Evolutionary conservation across 345 rosid species (phyloP).

Genomic region (Populus ilicifolia): DNA sequence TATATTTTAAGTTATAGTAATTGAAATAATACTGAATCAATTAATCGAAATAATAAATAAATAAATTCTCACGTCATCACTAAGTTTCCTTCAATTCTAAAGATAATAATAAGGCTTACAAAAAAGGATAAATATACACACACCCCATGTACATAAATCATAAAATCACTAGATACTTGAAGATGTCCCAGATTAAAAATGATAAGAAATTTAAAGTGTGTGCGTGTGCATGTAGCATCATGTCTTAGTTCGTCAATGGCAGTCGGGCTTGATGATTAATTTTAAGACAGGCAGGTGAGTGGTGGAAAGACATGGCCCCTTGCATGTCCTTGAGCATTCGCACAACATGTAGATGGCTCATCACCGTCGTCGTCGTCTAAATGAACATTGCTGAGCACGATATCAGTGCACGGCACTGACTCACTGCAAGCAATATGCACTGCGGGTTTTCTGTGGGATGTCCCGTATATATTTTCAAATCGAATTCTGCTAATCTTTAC

Average conservation of each 20-base stretch:
- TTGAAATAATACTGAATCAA: too few species aligned
- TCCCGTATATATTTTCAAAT: conserved; percentile 30
- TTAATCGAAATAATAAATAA: too few species aligned
- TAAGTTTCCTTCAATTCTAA: too few species aligned
- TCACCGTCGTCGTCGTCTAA: neutral
- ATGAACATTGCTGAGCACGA: conserved; percentile 31
- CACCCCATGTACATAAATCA: too few species aligned
- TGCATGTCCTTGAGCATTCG: conserved; percentile 35
- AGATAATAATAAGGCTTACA: too few species aligned
- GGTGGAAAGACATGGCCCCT: conserved; percentile 27
- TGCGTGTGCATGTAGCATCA: too few species aligned
- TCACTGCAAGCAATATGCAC: conserved; percentile 37
- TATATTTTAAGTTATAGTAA: too few species aligned
- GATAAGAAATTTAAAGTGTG: too few species aligned
- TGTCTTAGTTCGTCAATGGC: neutral
- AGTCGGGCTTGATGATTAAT: neutral
- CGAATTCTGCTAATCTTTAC: conserved; percentile 33
- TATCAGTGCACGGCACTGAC: conserved; percentile 34
- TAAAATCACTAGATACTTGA: too few species aligned
- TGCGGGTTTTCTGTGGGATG: conserved; percentile 21
- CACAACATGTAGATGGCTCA: conserved; percentile 26
- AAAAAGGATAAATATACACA: too few species aligned
- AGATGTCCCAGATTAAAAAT: too few species aligned
- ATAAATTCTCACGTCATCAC: too few species aligned
- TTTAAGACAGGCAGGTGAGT: conserved; percentile 26